Evolutionary conservation across 2,329 filamentous ascomycete genomes (phyloP), one percentile per base, ranked within the genome.

Genomic region (Ophiostoma sp.): DNA sequence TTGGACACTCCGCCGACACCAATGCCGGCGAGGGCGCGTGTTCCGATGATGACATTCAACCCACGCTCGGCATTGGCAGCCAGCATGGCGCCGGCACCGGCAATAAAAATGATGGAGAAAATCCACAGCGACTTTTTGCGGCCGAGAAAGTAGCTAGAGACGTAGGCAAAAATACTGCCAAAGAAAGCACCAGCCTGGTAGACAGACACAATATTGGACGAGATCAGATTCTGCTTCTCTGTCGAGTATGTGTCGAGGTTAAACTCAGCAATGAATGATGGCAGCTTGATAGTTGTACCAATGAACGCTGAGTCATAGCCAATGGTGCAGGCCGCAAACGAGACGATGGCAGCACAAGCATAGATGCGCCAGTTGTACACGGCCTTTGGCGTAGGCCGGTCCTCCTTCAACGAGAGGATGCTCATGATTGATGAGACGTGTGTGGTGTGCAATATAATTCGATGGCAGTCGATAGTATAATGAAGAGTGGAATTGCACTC

Each of bases 151-250:
- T 90, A 88, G 39, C 85, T 87, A 44, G 86, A 84, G 10, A 81
- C 83, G 74, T 90, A 93, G 70, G 88, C 90, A 72, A 86, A 84
- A 57, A 93, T 80, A n/a, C 89, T 87, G 68, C 92, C 92, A 75
- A 94, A 94, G 81, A 95, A 94, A 72, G 91, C 91, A 71, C 91
- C 91, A 11, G 91, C 92, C 79, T 94, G 92, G 80, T 92, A 94
- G 69, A 90, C 86, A 35, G 89, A 93, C 68, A 93, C 91, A 72
- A 94, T 93, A 78, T 94, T 94, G 75, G 89, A 83, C 76, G 87
- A 89, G 67, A 90, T 81, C 4, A 90, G 79, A 39, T 87, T 84
- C 35, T 88, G 80, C n/a, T 85, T 76, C 3, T 75, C 70, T 0
- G 77, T 69, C 4, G 77, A 78, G 79, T 89, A 85, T 2, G 79